Evolutionary conservation across 1,139 yeast species (phyloP), one percentile per base, ranked within the genome.

Genomic region (Debaryomyces sp.): DNA sequence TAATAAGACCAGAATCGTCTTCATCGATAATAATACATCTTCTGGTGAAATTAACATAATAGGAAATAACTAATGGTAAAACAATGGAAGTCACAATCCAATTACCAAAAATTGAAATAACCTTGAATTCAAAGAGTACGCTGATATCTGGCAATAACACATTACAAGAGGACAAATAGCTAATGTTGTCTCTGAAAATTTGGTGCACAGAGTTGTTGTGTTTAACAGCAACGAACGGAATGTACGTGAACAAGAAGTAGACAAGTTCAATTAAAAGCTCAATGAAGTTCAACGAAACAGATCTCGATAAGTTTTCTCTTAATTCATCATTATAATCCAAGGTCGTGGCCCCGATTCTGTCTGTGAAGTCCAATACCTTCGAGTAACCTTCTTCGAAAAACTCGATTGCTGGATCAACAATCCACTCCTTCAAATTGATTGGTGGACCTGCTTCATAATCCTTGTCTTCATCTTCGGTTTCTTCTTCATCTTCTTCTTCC

Each of bases 21-120:
- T 45, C 48, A 52, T 70, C 75, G 45, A 70, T 63, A 34, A 66
- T 65, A 51, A 75, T 67, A 50, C 75, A 65, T 67, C 79, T 69
- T 58, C 77, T 72, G 50, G 83, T 70, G 63, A 81, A 81, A 64
- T 81, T 81, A 58, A 81, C 60, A 64, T 77, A 81, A 66, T 77
- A 81, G 27, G 84, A 75, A 24, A 68, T 56, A 34, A 73, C 46
- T 56, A 75, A 62, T 23, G 89, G 89, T 36, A 76, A 43, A 10
- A 63, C 51, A 44, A 78, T 61, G 2, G 82, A 68, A 45, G 68
- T 57, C 15, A 72, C 43, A n/a, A 56, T 49, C 85, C 85, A 81
- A 49, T 71, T 59, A 24, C 58, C 37, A 6, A 73, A 57, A 27
- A 75, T 67, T n/a, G 74, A 61, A 41, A 70, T 44, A 42, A 68